A percentile compares a stretch with the other conserved stretches of the same genome.
Conservation (phyloP, 2,329 filamentous ascomycete species). For the Fusarium newnesense region DNA sequence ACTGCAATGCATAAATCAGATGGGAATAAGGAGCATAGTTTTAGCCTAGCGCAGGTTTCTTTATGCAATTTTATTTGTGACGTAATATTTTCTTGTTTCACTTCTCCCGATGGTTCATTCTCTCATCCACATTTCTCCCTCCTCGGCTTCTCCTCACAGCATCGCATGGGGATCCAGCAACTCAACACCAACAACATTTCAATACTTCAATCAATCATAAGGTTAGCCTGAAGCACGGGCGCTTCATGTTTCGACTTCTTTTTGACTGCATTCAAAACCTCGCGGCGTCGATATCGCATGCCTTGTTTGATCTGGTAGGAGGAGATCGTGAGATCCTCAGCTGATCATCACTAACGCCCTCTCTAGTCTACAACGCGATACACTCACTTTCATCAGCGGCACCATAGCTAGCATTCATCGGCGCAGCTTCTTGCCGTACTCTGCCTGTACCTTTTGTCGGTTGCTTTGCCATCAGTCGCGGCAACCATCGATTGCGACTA, state of each 20-base stretch:
- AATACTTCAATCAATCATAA: fast-evolving
- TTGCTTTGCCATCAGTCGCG: neutral
- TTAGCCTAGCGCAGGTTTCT: neutral
- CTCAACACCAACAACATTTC: fast-evolving
- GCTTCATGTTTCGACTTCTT: fast-evolving
- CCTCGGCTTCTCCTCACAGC: neutral
- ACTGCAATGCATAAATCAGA: neutral
- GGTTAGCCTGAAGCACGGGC: fast-evolving
- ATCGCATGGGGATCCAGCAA: fast-evolving
- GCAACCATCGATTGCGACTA: fast-evolving
- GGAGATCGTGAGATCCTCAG: neutral
- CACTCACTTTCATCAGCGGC: fast-evolving
- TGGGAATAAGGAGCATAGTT: neutral
- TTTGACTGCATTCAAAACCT: neutral
- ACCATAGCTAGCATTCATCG: fast-evolving
- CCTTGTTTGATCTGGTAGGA: neutral
- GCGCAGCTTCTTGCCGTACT: fast-evolving
- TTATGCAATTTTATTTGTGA: neutral
- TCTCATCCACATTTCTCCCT: neutral
- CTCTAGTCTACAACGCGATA: neutral
- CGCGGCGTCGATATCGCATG: fast-evolving
- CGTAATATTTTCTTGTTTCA: no score
- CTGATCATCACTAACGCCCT: fast-evolving
- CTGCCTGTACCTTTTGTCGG: fast-evolving
- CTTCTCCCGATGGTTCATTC: neutral